phyloP scores from a whole-genome alignment of 2,329 filamentous ascomycete genomes.

The Endothia cerciana region DNA sequence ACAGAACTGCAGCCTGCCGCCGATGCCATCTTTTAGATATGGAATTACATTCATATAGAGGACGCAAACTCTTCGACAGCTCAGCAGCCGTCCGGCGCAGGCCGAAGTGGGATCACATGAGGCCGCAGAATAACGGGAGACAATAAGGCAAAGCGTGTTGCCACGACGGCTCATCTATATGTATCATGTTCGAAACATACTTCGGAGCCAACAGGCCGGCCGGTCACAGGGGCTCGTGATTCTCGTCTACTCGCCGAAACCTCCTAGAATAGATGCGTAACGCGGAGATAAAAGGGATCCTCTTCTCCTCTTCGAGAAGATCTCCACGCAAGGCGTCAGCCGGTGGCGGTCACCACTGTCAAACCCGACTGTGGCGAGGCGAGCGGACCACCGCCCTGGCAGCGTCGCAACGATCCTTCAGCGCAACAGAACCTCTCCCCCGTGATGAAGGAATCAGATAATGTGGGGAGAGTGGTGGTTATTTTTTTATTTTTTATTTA shows the following conservation, averaged over 20 bases:
- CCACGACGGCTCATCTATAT: neutral
- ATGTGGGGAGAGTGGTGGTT: conserved; percentile 7
- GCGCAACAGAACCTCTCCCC: conserved; percentile 3
- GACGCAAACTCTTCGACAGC: no score
- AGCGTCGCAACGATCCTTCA: conserved; percentile 9
- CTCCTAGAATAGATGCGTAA: conserved; percentile 8
- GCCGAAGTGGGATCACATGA: conserved; percentile 6
- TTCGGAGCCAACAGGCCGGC: conserved; percentile 14
- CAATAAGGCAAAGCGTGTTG: neutral
- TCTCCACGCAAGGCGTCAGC: conserved; percentile 5
- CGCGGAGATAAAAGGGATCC: conserved; percentile 5
- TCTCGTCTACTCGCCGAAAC: conserved; percentile 10
- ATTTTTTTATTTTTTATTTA: neutral
- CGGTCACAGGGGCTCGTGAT: conserved; percentile 14
- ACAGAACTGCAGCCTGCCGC: neutral
- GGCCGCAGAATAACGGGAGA: conserved; percentile 1
- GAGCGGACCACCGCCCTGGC: conserved; percentile 8
- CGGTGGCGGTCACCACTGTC: conserved; percentile 2
- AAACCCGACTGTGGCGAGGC: conserved; percentile 10
- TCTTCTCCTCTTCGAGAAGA: neutral
- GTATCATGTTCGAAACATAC: conserved; percentile 17
- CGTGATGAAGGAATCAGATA: conserved; percentile 9
- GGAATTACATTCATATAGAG: no score
- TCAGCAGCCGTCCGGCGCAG: conserved; percentile 3
- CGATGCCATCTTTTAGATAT: no score